Percentiles rank a stretch among this genome's conserved stretches.
Conservation (phyloP, 768 basidiomycete species). For the Psilocybe tampanensis region DNA sequence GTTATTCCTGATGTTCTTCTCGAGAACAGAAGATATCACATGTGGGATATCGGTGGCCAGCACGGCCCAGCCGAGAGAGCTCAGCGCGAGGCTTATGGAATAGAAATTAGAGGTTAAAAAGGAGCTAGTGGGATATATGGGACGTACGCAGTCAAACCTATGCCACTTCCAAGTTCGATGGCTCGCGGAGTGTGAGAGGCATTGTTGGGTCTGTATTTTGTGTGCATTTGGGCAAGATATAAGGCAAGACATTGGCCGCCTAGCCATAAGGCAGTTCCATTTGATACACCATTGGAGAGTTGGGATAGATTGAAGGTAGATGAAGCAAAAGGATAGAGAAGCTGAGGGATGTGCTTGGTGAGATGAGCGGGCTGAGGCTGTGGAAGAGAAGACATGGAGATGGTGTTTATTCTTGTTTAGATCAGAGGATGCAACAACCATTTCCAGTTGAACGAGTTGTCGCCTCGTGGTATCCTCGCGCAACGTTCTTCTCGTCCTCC, state of each 20-base stretch:
- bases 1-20: slow-evolving; percentile 62
- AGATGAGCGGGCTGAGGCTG: neutral
- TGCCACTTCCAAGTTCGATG: slow-evolving; percentile 82
- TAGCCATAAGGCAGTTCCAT: slow-evolving; percentile 87
- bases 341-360: slow-evolving; percentile 60
- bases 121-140: slow-evolving; percentile 14
- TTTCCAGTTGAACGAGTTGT: neutral
- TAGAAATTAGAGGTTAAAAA: slow-evolving; percentile 6
- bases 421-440: slow-evolving; percentile 19
- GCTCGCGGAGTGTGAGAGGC: slow-evolving; percentile 41
- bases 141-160: slow-evolving; percentile 75
- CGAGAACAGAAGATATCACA: slow-evolving; percentile 66
- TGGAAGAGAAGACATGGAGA: slow-evolving; percentile 39
- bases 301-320: slow-evolving; percentile 53
- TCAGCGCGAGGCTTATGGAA: slow-evolving; percentile 56
- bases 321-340: slow-evolving; percentile 43
- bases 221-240: slow-evolving; percentile 51
- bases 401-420: slow-evolving; percentile 35
- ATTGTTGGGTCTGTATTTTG: slow-evolving; percentile 18
- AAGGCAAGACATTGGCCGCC: slow-evolving; percentile 74
- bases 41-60: slow-evolving; percentile 73
- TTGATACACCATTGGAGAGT: slow-evolving; percentile 61
- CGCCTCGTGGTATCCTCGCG: slow-evolving; percentile 29
- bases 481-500: slow-evolving; percentile 14
- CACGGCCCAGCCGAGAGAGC: slow-evolving; percentile 73